Percentiles rank a stretch among this genome's conserved stretches.
Conservation (phyloP, 2,329 filamentous ascomycete genomes). For the Elsinoe fawcettii region DNA sequence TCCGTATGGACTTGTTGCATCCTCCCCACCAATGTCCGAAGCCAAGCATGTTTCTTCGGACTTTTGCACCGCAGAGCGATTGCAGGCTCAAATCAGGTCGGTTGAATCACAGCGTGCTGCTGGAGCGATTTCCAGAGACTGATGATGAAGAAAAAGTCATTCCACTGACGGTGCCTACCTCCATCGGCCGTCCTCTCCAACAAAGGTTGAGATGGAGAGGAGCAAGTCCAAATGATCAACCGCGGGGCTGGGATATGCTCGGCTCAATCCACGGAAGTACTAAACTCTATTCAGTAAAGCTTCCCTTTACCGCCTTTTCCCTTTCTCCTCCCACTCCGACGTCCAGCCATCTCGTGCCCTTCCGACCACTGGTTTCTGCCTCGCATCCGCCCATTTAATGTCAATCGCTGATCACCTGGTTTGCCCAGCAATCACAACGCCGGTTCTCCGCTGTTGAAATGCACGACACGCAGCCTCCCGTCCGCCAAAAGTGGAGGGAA, state of each 20-base stretch:
- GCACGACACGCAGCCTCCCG: conserved; percentile 14
- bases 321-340: conserved; percentile 3
- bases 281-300: conserved; percentile 3
- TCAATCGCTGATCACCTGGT: conserved; percentile 6
- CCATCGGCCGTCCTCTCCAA: background rate
- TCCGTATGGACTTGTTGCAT: conserved; percentile 4
- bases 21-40: conserved; percentile 11
- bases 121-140: background rate
- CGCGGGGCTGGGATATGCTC: background rate
- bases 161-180: background rate
- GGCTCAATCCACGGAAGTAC: background rate
- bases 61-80: background rate
- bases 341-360: conserved; percentile 1
- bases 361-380: conserved; percentile 5
- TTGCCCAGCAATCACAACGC: conserved; percentile 4
- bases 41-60: background rate
- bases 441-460: conserved; percentile 6
- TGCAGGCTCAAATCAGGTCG: too few species aligned
- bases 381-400: background rate
- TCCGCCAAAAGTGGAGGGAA: conserved; percentile 7
- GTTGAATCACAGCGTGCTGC: too few species aligned
- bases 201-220: background rate
- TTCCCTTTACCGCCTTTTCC: background rate
- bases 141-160: background rate
- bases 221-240: background rate